Base-by-base conservation (phyloP, 129 eudicot species). In the Logfia minima region DNA sequence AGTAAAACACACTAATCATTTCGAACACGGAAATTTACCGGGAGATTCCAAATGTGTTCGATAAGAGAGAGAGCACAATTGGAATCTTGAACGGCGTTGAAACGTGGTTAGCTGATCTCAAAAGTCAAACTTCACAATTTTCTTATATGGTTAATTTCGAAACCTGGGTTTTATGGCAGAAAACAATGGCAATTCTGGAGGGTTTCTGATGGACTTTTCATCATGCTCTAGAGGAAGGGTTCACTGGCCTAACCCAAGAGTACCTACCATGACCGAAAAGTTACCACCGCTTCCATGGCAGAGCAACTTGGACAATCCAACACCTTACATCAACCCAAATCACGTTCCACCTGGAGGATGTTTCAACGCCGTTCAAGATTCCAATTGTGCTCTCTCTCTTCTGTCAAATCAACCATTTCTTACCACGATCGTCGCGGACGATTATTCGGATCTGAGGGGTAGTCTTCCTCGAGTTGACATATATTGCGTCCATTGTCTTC, bases 391-490 rank as follows among this genome's bases (percentile, higher is more conserved):
- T 94, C 97, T 86, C 97, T 94, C 99, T 94, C 97, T 94, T 94
- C 99, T 94, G 99, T 94, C 99, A 94, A 89, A 83, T 88, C 92
- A 94, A n/a, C n/a, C n/a, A n/a, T n/a, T n/a, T n/a, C n/a, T n/a
- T n/a, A n/a, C n/a, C n/a, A n/a, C n/a, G n/a, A n/a, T n/a, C n/a
- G n/a, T n/a, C n/a, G n/a, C n/a, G n/a, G n/a, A n/a, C n/a, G n/a
- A n/a, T n/a, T n/a, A n/a, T n/a, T n/a, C n/a, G n/a, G n/a, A n/a
- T n/a, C n/a, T n/a, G n/a, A n/a, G n/a, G n/a, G n/a, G n/a, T n/a
- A n/a, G n/a, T n/a, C n/a, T n/a, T n/a, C n/a, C n/a, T n/a, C n/a
- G n/a, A n/a, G n/a, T n/a, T n/a, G n/a, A n/a, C n/a, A n/a, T n/a
- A n/a, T n/a, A n/a, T n/a, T n/a, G n/a, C n/a, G n/a, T n/a, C n/a